phyloP scores from a whole-genome alignment of 176 grass and related monocot species.

The Dactylis glomerata region DNA sequence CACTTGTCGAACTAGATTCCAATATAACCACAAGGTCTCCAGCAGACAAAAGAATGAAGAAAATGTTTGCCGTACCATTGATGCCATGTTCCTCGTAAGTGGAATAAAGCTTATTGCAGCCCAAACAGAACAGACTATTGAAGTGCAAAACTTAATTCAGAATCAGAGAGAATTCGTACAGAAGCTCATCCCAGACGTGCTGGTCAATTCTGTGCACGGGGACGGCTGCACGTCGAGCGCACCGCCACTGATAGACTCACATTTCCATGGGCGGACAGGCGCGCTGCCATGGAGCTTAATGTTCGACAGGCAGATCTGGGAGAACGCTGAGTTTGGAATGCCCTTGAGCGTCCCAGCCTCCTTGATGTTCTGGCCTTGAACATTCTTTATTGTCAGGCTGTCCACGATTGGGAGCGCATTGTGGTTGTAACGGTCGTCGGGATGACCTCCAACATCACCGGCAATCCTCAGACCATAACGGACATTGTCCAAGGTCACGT shows the following conservation, averaged over 20 bases:
- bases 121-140: background rate
- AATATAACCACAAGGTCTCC: background rate
- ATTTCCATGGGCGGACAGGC: slow-evolving; percentile 51
- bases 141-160: slow-evolving; percentile 7
- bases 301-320: slow-evolving; percentile 67
- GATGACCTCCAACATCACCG: slow-evolving; percentile 74
- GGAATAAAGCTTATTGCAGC: background rate
- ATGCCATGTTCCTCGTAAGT: background rate
- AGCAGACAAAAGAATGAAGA: background rate
- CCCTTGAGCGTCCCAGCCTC: slow-evolving; percentile 79
- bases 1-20: background rate
- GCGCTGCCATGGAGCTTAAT: slow-evolving; percentile 38
- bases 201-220: slow-evolving; percentile 61
- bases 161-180: slow-evolving; percentile 58
- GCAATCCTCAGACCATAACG: slow-evolving; percentile 62
- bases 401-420: slow-evolving; percentile 66
- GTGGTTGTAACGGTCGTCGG: slow-evolving; percentile 54
- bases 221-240: slow-evolving; percentile 64
- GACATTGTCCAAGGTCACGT: slow-evolving; percentile 57
- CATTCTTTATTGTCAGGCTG: slow-evolving; percentile 67
- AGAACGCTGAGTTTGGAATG: slow-evolving; percentile 67
- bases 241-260: slow-evolving; percentile 66
- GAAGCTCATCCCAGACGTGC: slow-evolving; percentile 55
- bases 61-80: background rate
- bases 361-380: slow-evolving; percentile 65